Evolutionary conservation across 2,329 filamentous ascomycete species (phyloP).

Genomic region (Neospermospora avenae): DNA sequence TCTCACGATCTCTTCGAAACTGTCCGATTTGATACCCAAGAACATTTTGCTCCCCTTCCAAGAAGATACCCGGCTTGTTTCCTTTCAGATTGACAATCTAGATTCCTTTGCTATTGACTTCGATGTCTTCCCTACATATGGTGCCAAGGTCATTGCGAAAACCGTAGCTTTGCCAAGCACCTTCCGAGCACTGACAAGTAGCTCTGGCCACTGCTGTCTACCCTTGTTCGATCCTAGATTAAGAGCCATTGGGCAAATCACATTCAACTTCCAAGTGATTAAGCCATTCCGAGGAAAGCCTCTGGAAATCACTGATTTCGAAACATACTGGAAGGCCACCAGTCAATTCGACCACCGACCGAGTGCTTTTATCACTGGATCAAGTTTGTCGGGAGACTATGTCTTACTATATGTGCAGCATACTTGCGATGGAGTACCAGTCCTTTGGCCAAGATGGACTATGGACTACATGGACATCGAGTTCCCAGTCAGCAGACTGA

Average conservation of each 20-base stretch:
- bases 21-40: constrained; percentile 92
- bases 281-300: constrained; percentile 92
- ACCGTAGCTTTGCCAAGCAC: constrained; percentile 86
- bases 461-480: constrained; percentile 73
- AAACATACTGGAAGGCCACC: constrained; percentile 98
- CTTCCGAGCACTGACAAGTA: constrained; percentile 73
- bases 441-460: constrained; percentile 84
- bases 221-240: constrained; percentile 91
- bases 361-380: constrained; percentile 87
- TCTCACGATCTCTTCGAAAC: constrained; percentile 93
- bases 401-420: constrained; percentile 88
- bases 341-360: constrained; percentile 85
- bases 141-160: constrained; percentile 95
- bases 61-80: constrained; percentile 89
- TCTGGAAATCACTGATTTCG: constrained; percentile 95
- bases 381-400: constrained; percentile 94
- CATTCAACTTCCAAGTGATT: constrained; percentile 92
- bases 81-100: constrained; percentile 92
- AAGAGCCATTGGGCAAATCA: constrained; percentile 88
- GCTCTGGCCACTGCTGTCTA: constrained; percentile 75
- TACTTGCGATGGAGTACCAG: constrained; percentile 80
- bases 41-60: constrained; percentile 95
- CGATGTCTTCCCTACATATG: constrained; percentile 95
- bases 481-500: constrained; percentile 77
- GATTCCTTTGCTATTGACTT: constrained; percentile 94